phyloP scores from a whole-genome alignment of 768 basidiomycete genomes.

The Naganishia antarctica region DNA sequence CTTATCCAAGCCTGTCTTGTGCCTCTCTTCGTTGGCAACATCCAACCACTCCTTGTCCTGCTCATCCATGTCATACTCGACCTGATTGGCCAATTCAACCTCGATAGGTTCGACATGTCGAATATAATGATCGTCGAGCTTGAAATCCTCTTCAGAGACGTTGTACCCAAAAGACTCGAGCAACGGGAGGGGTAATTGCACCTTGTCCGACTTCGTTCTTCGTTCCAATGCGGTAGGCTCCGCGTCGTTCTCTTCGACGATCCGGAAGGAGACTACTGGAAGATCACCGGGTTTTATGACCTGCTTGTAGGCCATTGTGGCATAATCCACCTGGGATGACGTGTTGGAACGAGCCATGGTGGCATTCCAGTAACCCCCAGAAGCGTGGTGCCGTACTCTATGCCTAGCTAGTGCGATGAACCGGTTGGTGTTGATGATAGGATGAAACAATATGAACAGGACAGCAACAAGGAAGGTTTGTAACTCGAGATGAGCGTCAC shows the following conservation, averaged over 20 bases:
- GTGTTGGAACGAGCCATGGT: slow-evolving; percentile 2
- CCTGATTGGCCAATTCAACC: slow-evolving; percentile 80
- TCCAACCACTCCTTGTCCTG: slow-evolving; percentile 99
- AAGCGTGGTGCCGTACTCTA: no score
- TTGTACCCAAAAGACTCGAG: slow-evolving; percentile 22
- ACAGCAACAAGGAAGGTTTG: no score
- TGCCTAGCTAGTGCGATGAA: no score
- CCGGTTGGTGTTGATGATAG: no score
- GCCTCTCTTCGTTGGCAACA: slow-evolving; percentile 68
- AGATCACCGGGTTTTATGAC: slow-evolving; percentile 30
- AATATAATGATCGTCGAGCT: slow-evolving; percentile 76
- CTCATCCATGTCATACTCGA: slow-evolving; percentile 99
- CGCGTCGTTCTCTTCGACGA: slow-evolving; percentile 38
- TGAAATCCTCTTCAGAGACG: slow-evolving; percentile 53
- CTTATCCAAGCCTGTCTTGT: slow-evolving; percentile 63
- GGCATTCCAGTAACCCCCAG: slow-evolving; percentile 1
- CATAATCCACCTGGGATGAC: slow-evolving; percentile 13
- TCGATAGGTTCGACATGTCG: slow-evolving; percentile 86
- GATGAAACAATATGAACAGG: no score
- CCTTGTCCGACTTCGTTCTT: slow-evolving; percentile 14
- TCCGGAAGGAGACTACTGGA: slow-evolving; percentile 43
- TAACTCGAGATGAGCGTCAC: no score
- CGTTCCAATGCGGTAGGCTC: slow-evolving; percentile 31
- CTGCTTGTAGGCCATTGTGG: slow-evolving; percentile 14
- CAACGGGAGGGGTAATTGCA: not conserved